Percentiles rank a stretch among this genome's conserved stretches.
These are phyloP conservation scores for Pseudogymnoascus sp. DNA, from an alignment of 2,329 filamentous ascomycete species.

Conservation along the genomic window DNA sequence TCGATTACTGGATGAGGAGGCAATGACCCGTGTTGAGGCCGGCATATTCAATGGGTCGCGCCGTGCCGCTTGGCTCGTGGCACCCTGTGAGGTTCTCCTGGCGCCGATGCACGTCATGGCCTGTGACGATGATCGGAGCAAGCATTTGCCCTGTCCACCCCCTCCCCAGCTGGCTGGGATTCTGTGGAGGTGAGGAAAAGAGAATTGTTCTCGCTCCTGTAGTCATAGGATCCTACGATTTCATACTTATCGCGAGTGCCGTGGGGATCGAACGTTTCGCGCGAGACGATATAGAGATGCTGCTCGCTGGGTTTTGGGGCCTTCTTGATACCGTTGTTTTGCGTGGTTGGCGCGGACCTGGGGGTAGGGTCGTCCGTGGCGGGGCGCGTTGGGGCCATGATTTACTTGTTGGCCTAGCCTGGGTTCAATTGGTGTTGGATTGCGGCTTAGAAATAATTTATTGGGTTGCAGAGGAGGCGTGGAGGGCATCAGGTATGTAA, in stretches of 20 bases:
- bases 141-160: too few relatives aligned
- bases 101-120: too few relatives aligned
- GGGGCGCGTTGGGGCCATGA: neutral
- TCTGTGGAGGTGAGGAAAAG: too few relatives aligned
- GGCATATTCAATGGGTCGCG: too few relatives aligned
- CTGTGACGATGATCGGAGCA: too few relatives aligned
- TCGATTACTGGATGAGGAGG: too few relatives aligned
- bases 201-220: too few relatives aligned
- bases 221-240: too few relatives aligned
- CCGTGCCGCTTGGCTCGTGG: too few relatives aligned
- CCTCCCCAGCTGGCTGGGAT: too few relatives aligned
- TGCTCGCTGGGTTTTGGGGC: neutral
- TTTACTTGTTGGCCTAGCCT: neutral
- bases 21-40: too few relatives aligned
- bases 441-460: conserved; percentile 23
- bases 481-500: neutral
- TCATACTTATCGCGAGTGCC: neutral
- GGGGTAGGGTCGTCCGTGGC: neutral
- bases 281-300: neutral
- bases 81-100: too few relatives aligned
- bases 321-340: neutral
- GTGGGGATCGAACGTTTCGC: neutral
- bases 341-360: neutral
- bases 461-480: neutral
- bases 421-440: conserved; percentile 10